phyloP scores from a whole-genome alignment of 2,329 filamentous ascomycete species.

The Penicillium decumbens region DNA sequence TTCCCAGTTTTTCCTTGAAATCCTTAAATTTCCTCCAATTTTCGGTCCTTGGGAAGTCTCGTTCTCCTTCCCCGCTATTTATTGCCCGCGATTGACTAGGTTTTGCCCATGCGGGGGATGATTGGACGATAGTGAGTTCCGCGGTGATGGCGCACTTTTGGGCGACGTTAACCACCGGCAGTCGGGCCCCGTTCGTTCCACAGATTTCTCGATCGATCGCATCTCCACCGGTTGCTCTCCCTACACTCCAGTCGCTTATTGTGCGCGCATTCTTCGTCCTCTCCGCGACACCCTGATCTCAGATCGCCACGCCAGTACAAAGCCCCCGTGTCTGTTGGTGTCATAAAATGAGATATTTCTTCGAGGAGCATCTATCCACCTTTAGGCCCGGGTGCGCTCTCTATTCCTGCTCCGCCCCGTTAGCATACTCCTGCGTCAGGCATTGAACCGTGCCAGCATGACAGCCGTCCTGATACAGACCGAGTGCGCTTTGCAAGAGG shows the following conservation, averaged over 20 bases:
- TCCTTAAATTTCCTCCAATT: not conserved
- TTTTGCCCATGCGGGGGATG: not conserved
- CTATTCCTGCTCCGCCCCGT: constrained; percentile 9
- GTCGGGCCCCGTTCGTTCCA: constrained; percentile 5
- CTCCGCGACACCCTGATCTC: not conserved
- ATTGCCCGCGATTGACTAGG: not conserved
- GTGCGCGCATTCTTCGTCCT: not conserved
- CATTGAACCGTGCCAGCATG: constrained; percentile 24
- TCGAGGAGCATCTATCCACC: constrained; percentile 22
- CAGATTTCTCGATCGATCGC: constrained; percentile 7
- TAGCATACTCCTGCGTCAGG: constrained; percentile 11
- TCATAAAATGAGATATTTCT: constrained; percentile 35
- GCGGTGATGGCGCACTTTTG: constrained; percentile 2
- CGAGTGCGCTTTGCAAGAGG: constrained; percentile 7
- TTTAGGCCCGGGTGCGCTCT: constrained; percentile 26
- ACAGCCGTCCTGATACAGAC: constrained; percentile 20
- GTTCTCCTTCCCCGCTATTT: too few relatives aligned
- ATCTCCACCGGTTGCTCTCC: not conserved
- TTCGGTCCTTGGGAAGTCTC: not conserved
- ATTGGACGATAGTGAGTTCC: constrained; percentile 4
- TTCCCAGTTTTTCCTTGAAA: not conserved
- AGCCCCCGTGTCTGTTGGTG: constrained; percentile 11
- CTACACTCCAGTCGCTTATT: not conserved
- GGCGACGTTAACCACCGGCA: constrained; percentile 11
- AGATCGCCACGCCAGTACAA: constrained; percentile 6